Percentiles rank a stretch among this genome's conserved stretches.
Conservation (phyloP, 2,329 filamentous ascomycete species). For the Epichloe coenophiala region DNA sequence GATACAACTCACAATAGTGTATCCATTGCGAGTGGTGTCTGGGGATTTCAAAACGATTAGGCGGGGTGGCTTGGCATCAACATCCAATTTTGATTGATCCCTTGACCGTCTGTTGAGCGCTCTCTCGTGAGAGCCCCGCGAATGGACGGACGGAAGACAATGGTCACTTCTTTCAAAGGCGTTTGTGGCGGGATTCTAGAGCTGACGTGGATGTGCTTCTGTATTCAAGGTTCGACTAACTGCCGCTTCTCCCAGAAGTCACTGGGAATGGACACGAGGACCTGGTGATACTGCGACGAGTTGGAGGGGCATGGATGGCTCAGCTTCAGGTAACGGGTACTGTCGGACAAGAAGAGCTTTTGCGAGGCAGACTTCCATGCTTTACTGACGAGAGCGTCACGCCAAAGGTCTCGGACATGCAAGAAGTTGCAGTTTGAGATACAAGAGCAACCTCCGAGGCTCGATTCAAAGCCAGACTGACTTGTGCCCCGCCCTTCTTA, state of each 20-base stretch:
- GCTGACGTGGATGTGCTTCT: neutral
- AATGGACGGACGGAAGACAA: neutral
- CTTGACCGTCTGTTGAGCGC: neutral
- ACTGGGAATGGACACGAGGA: neutral
- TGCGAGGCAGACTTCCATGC: neutral
- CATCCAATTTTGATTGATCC: neutral
- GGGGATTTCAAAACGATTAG: neutral
- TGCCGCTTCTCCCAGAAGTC: neutral
- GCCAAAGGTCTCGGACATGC: neutral
- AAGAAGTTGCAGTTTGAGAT: too few relatives aligned
- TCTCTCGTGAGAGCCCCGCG: neutral
- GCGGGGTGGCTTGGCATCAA: neutral
- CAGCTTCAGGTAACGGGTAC: neutral
- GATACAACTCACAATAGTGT: slow-evolving; percentile 43
- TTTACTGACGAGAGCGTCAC: neutral
- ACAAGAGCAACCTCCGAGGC: too few relatives aligned
- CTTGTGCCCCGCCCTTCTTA: too few relatives aligned
- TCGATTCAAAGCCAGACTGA: too few relatives aligned
- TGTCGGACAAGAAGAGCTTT: neutral
- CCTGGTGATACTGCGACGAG: too few relatives aligned
- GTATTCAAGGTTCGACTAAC: neutral
- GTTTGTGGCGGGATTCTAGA: neutral
- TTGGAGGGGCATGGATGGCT: neutral
- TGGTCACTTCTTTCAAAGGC: neutral
- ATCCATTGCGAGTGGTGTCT: slow-evolving; percentile 32